These are phyloP conservation scores for Pichia sp. DNA, from an alignment of 1,139 yeast species.

Conservation along the genomic window DNA sequence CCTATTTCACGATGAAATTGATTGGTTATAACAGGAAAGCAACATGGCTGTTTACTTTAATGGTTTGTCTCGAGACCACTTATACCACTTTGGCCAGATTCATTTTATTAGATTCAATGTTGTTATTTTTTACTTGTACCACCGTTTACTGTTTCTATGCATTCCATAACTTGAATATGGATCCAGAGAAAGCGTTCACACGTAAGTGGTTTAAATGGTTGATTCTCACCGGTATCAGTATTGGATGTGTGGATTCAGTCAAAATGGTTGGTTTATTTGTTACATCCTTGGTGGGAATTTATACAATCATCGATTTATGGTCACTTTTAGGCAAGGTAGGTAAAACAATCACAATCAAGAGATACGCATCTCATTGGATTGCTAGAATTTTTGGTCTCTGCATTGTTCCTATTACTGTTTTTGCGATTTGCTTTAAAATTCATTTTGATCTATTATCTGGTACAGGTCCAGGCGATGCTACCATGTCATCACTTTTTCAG, in stretches of 20 bases:
- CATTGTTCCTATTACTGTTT: constrained; percentile 53
- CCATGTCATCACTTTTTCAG: constrained; percentile 95
- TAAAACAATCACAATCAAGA: constrained; percentile 37
- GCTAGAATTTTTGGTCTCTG: constrained; percentile 58
- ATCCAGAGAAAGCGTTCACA: constrained; percentile 44
- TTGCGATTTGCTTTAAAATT: constrained; percentile 58
- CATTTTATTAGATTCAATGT: constrained; percentile 92
- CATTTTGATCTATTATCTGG: constrained; percentile 68
- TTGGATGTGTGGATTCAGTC: constrained; percentile 77
- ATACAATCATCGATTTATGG: constrained; percentile 72
- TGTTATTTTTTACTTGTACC: constrained; percentile 82
- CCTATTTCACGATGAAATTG: constrained; percentile 85
- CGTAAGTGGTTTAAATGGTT: constrained; percentile 96
- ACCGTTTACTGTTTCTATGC: constrained; percentile 71
- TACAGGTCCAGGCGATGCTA: constrained; percentile 91
- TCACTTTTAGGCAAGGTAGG: constrained; percentile 50
- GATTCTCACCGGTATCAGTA: constrained; percentile 60
- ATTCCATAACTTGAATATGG: constrained; percentile 66
- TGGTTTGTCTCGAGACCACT: constrained; percentile 81
- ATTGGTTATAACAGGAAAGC: constrained; percentile 75
- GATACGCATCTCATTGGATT: constrained; percentile 54
- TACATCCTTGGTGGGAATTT: constrained; percentile 67
- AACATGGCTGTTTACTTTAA: constrained; percentile 80
- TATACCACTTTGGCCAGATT: constrained; percentile 87
- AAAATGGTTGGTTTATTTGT: constrained; percentile 81